Conservation (phyloP, 2,329 filamentous ascomycete species). For the Neobulgaria alba region DNA sequence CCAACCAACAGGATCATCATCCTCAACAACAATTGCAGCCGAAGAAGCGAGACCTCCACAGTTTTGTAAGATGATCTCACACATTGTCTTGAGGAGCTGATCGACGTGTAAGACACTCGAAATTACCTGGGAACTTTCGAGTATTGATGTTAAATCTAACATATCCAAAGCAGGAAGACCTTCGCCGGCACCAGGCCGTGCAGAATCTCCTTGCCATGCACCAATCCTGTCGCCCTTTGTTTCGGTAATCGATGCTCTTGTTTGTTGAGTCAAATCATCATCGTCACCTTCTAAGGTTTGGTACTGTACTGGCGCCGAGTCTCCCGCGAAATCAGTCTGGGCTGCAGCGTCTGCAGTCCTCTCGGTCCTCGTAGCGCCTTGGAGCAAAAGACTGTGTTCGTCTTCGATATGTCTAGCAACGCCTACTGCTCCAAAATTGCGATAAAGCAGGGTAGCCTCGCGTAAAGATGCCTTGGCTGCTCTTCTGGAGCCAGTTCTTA, state of each 20-base stretch:
- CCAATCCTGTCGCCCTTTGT: constrained; percentile 50
- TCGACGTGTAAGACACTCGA: constrained; percentile 72
- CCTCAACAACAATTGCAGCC: constrained; percentile 66
- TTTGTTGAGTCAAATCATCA: constrained; percentile 31
- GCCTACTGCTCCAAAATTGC: constrained; percentile 59
- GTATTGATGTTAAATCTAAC: constrained; percentile 71
- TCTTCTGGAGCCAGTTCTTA: constrained; percentile 54
- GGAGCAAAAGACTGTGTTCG: constrained; percentile 59
- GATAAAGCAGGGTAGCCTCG: constrained; percentile 60
- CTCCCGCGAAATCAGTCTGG: constrained; percentile 63
- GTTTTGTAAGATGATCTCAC: constrained; percentile 70
- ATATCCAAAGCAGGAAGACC: constrained; percentile 71
- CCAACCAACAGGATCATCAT: constrained; percentile 50
- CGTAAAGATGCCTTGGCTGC: constrained; percentile 61
- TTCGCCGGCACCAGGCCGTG: constrained; percentile 48
- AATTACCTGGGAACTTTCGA: constrained; percentile 71
- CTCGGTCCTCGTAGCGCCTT: constrained; percentile 49
- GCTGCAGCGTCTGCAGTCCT: constrained; percentile 54
- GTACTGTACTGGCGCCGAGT: constrained; percentile 44
- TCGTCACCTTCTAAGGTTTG: constrained; percentile 36
- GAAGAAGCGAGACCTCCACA: constrained; percentile 63
- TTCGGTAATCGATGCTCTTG: constrained; percentile 33
- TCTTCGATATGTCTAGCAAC: constrained; percentile 60
- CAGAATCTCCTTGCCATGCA: constrained; percentile 51
- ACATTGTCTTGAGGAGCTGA: constrained; percentile 70